A percentile compares a stretch with the other conserved stretches of the same genome.
These are phyloP conservation scores for Lunasporangiospora selenospora DNA, from an alignment of 192 early-diverging fungal genomes.

Conservation along the genomic window DNA sequence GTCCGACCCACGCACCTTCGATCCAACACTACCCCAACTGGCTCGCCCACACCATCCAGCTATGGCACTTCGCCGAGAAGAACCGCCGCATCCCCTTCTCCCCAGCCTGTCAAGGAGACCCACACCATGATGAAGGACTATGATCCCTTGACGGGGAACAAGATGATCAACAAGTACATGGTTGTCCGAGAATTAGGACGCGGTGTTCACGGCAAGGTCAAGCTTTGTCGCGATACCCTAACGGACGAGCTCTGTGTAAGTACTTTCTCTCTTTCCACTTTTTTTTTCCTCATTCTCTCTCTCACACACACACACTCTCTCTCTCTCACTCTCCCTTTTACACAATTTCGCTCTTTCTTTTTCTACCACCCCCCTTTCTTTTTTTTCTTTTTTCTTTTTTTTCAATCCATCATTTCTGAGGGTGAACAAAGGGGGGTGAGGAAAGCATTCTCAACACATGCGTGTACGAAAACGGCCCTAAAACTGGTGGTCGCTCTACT, in stretches of 20 bases:
- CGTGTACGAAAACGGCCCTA: too few species aligned
- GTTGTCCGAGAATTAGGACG: conserved; percentile 89
- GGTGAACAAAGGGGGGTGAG: not conserved
- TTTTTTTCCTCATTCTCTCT: not conserved
- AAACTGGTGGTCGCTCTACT: conserved; percentile 3
- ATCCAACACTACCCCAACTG: conserved; percentile 26
- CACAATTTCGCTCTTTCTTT: not conserved
- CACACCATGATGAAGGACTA: conserved; percentile 81
- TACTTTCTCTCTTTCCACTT: conserved; percentile 8
- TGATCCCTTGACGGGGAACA: conserved; percentile 87
- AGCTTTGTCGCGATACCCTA: conserved; percentile 83
- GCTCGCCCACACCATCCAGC: conserved; percentile 18
- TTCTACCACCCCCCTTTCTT: conserved; percentile 1
- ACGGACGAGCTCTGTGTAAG: conserved; percentile 80
- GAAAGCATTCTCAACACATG: not conserved
- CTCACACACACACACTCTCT: not conserved
- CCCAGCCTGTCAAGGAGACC: conserved; percentile 79
- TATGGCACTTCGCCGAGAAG: conserved; percentile 26
- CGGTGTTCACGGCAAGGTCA: conserved; percentile 97
- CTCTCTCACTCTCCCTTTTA: not conserved
- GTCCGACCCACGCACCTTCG: conserved; percentile 21
- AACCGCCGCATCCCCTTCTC: conserved; percentile 21
- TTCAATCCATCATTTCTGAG: not conserved
- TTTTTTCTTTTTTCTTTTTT: conserved; percentile 19
- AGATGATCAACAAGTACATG: conserved; percentile 97